A percentile compares a stretch with the other conserved stretches of the same genome.
Evolutionary conservation across 148 eudicot genomes (phyloP).

Genomic region (Fallopia convolvulus): DNA sequence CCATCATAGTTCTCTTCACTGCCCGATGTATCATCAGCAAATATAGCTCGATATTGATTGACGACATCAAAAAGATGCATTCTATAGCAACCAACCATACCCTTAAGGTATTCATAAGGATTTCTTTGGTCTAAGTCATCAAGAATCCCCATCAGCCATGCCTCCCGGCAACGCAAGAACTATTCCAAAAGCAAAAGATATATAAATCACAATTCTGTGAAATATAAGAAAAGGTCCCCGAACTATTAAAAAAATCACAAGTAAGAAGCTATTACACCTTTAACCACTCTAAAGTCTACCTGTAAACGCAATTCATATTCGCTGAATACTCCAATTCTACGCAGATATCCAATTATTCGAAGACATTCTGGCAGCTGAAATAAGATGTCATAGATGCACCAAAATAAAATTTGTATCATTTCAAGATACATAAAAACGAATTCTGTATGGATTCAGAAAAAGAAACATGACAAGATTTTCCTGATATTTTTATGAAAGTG

Average conservation of each 20-base stretch:
- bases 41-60: slow-evolving; percentile 94
- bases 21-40: slow-evolving; percentile 96
- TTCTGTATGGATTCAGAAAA: not conserved
- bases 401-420: slow-evolving; percentile 1
- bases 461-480: not conserved
- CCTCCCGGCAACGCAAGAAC: slow-evolving; percentile 94
- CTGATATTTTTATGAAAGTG: not conserved
- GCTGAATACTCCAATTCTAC: slow-evolving; percentile 84
- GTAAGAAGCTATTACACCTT: not conserved
- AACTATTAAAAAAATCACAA: not conserved
- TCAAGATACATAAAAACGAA: slow-evolving; percentile 4
- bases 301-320: slow-evolving; percentile 97
- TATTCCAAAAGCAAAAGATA: slow-evolving; percentile 23
- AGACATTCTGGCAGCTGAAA: slow-evolving; percentile 96
- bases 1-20: slow-evolving; percentile 97
- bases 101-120: slow-evolving; percentile 88
- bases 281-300: slow-evolving; percentile 29
- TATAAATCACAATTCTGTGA: not conserved
- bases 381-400: slow-evolving; percentile 6
- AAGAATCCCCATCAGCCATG: slow-evolving; percentile 92
- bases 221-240: slow-evolving; percentile 4
- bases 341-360: slow-evolving; percentile 92
- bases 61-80: slow-evolving; percentile 96
- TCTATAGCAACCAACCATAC: slow-evolving; percentile 79
- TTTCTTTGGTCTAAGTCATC: slow-evolving; percentile 95